phyloP scores from a whole-genome alignment of 768 basidiomycete genomes.

The Serendipita sp. region DNA sequence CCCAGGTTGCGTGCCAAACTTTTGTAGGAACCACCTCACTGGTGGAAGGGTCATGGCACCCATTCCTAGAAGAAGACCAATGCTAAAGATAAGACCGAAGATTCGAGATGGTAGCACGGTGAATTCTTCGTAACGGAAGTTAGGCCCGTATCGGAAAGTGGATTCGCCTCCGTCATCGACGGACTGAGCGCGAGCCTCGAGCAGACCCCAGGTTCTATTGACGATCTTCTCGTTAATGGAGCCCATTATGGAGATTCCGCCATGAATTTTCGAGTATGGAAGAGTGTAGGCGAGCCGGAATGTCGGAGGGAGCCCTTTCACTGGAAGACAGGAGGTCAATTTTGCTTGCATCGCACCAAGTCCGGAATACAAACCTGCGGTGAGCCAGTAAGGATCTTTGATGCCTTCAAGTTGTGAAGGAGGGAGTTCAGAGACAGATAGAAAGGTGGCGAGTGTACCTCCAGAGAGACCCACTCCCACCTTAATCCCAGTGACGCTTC shows the following conservation, averaged over 20 bases:
- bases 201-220: constrained; percentile 40
- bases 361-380: constrained; percentile 24
- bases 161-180: constrained; percentile 10
- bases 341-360: neutral
- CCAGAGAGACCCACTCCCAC: constrained; percentile 40
- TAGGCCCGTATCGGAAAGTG: constrained; percentile 38
- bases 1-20: neutral
- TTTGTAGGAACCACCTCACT: constrained; percentile 1
- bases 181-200: constrained; percentile 19
- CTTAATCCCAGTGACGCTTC: constrained; percentile 39
- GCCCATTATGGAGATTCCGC: constrained; percentile 30
- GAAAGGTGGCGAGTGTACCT: constrained; percentile 35
- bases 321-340: constrained; percentile 14
- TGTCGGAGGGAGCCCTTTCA: constrained; percentile 20
- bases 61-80: constrained; percentile 1
- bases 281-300: constrained; percentile 24
- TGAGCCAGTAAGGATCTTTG: constrained; percentile 25
- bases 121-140: constrained; percentile 69
- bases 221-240: constrained; percentile 33
- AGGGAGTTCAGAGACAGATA: constrained; percentile 19
- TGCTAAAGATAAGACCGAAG: constrained; percentile 10
- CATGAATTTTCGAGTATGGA: constrained; percentile 23
- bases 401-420: constrained; percentile 19
- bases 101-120: constrained; percentile 12
- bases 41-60: neutral